phyloP scores from a whole-genome alignment of 345 rosid species.

The Eucalyptus microcorys region DNA sequence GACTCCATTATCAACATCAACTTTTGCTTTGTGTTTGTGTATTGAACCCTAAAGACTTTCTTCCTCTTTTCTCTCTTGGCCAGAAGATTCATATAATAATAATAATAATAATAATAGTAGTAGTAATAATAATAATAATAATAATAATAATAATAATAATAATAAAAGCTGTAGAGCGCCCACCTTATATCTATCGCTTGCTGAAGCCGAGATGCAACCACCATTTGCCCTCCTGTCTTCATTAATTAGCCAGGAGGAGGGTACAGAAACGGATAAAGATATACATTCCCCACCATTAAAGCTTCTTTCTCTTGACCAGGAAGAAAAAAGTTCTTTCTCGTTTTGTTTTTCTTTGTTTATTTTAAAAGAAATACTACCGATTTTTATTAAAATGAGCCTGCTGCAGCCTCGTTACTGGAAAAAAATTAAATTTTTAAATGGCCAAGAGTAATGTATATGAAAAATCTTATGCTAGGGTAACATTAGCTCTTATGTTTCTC shows the following conservation, averaged over 20 bases:
- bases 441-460: too few relatives aligned
- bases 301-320: background rate
- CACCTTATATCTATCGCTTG: background rate
- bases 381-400: background rate
- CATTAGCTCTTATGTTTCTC: background rate
- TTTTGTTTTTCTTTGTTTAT: background rate
- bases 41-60: background rate
- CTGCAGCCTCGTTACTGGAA: background rate
- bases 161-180: background rate
- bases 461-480: background rate
- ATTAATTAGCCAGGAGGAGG: background rate
- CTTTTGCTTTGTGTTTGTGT: background rate
- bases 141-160: background rate
- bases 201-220: background rate
- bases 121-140: background rate
- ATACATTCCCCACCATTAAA: background rate
- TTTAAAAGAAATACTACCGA: background rate
- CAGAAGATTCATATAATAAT: background rate
- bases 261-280: conserved; percentile 1
- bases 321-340: background rate
- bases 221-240: background rate
- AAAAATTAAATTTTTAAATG: background rate
- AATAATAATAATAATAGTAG: background rate
- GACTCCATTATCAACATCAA: conserved; percentile 18
- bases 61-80: background rate